These are phyloP conservation scores for Colletotrichum spaethianum DNA, from an alignment of 2,329 filamentous ascomycete species.

Conservation along the genomic window DNA sequence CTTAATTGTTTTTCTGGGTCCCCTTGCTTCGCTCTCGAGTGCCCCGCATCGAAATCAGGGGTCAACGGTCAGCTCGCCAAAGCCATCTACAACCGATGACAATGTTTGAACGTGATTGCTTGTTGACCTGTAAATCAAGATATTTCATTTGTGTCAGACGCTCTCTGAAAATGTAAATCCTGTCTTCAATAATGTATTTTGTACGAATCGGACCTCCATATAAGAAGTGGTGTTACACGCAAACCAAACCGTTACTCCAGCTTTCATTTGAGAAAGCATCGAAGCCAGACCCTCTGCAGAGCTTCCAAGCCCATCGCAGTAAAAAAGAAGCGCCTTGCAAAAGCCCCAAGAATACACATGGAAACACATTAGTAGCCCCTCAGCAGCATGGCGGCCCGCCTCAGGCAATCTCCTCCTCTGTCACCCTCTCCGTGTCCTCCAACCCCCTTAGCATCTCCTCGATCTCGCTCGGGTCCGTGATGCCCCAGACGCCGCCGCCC, in stretches of 20 bases:
- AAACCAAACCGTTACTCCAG: conserved; percentile 21
- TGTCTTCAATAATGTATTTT: background rate
- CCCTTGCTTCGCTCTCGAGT: background rate
- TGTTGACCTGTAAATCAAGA: background rate
- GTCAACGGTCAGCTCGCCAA: background rate
- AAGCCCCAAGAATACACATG: background rate
- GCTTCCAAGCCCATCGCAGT: conserved; percentile 1
- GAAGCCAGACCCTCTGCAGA: conserved; percentile 8
- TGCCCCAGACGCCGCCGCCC: conserved; percentile 93
- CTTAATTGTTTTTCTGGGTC: conserved; percentile 38
- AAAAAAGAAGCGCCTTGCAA: conserved; percentile 2
- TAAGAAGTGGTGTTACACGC: conserved; percentile 8
- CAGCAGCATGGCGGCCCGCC: background rate
- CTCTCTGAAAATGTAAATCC: background rate
- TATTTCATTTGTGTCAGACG: background rate
- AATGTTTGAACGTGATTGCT: background rate
- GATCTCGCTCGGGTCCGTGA: conserved; percentile 84
- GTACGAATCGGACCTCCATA: background rate
- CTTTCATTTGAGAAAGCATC: conserved; percentile 6
- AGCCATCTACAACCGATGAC: background rate
- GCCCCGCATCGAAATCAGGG: conserved; percentile 29
- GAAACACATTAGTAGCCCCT: background rate
- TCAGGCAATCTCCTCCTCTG: conserved; percentile 62
- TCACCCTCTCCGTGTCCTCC: conserved; percentile 72
- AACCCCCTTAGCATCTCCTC: conserved; percentile 77